Evolutionary conservation across 768 basidiomycete genomes (phyloP).

Genomic region (Trametes coccinea): DNA sequence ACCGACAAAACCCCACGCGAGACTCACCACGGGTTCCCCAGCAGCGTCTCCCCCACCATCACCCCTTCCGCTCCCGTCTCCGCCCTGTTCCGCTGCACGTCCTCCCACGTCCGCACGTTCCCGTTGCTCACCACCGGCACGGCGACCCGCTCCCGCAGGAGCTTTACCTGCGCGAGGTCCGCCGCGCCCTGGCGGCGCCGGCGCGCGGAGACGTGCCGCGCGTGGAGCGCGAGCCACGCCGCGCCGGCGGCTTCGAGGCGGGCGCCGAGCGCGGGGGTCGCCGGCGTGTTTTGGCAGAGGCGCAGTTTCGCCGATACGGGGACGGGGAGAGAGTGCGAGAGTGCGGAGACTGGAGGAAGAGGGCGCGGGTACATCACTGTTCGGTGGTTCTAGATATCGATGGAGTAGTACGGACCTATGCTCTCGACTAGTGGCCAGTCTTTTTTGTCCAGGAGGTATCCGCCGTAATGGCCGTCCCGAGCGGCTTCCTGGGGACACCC

Average conservation of each 20-base stretch:
- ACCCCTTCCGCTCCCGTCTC: conserved; percentile 68
- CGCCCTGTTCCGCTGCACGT: conserved; percentile 53
- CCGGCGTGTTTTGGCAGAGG: conserved; percentile 41
- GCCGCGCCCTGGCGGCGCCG: conserved; percentile 73
- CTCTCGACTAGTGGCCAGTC: conserved; percentile 70
- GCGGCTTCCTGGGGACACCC: conserved; percentile 79
- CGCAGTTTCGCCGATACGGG: conserved; percentile 65
- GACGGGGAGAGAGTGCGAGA: conserved; percentile 61
- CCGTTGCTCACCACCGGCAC: conserved; percentile 78
- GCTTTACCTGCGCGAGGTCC: conserved; percentile 59
- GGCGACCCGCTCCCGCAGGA: conserved; percentile 49
- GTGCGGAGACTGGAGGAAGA: conserved; percentile 52
- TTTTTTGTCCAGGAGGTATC: conserved; percentile 69
- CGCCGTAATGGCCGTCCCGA: conserved; percentile 66
- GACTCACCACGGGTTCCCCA: conserved; percentile 71
- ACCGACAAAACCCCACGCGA: too few relatives aligned
- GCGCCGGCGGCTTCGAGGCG: conserved; percentile 65
- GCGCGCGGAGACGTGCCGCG: conserved; percentile 68
- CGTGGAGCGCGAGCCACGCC: conserved; percentile 73
- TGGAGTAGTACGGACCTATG: conserved; percentile 48
- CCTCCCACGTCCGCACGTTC: conserved; percentile 63
- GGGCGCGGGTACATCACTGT: background rate
- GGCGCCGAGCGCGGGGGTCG: conserved; percentile 57
- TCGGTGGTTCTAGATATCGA: too few relatives aligned
- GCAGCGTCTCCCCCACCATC: conserved; percentile 80